Base-by-base conservation (phyloP, 2,329 filamentous ascomycete genomes). In the Ophiobolus disseminans region DNA sequence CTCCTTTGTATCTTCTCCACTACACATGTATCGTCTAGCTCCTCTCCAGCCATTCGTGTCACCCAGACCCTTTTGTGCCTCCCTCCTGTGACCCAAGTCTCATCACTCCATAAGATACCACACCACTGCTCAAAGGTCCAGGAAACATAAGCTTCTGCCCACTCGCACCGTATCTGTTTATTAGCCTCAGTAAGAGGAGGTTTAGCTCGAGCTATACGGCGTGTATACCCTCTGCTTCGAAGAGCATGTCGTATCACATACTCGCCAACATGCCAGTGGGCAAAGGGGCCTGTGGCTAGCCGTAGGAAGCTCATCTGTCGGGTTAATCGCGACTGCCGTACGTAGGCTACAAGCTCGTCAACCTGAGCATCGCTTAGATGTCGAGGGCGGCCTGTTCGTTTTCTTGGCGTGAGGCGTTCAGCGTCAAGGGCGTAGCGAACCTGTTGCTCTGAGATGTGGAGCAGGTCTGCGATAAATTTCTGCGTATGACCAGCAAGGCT, bases 1-100 rank as follows among this genome's bases (percentile, higher is more conserved):
- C 60, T 60, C n/a, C 50, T 36, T 28, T 58, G 11, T 26, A 26
- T 26, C 23, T 26, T 26, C 7, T 26, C 23, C 6, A 26, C 23
- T 7, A 26, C 7, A 26, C 23, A 26, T 6, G 48, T 22, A 57
- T 16, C 19, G 48, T 50, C 14, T 65, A 39, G 20, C 13, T 14
- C 20, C 21, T 39, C 36, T 6, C 36, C 19, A 51, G 53, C 32
- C 58, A 55, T 35, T 65, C 60, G 11, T 36, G 37, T 48, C 7
- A 48, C 45, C 25, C 22, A 48, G 13, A 14, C 13, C 22, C 20
- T 40, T 16, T 20, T 13, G 22, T 48, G 45, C 17, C 37, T 20
- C n/a, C 45, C 30, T 25, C 45, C 17, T 20, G 37, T 48, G 4
- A 48, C 45, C 45, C 22, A 48, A 5, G 20, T 48, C 30, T 48